A percentile compares a stretch with the other conserved stretches of the same genome.
These are phyloP conservation scores for Blastomyces emzantsi DNA, from an alignment of 2,329 filamentous ascomycete genomes.

Conservation along the genomic window DNA sequence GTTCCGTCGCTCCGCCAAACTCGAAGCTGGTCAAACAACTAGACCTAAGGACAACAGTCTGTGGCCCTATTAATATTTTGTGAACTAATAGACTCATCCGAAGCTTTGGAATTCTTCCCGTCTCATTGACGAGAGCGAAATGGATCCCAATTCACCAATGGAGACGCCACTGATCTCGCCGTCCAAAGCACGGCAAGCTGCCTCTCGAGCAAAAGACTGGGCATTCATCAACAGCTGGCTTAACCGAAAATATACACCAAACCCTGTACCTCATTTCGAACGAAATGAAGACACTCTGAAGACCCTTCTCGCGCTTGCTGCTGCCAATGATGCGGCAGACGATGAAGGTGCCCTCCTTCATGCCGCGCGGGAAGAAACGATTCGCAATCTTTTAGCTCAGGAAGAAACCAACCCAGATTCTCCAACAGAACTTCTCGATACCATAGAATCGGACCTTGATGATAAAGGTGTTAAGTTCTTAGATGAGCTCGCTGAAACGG, in stretches of 20 bases:
- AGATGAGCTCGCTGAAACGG: slow-evolving; percentile 48
- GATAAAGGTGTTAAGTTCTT: slow-evolving; percentile 48
- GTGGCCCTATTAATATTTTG: background rate
- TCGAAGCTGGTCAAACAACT: background rate
- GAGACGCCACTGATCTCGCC: slow-evolving; percentile 45
- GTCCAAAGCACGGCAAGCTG: slow-evolving; percentile 61
- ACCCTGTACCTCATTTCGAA: slow-evolving; percentile 64
- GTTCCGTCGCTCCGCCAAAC: background rate
- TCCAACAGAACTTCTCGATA: slow-evolving; percentile 41
- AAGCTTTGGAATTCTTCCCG: slow-evolving; percentile 8
- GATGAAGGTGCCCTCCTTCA: slow-evolving; percentile 32
- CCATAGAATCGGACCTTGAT: slow-evolving; percentile 47
- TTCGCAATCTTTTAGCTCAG: slow-evolving; percentile 25
- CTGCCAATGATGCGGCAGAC: slow-evolving; percentile 62
- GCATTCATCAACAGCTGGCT: slow-evolving; percentile 80
- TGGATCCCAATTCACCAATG: slow-evolving; percentile 4
- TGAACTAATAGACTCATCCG: background rate
- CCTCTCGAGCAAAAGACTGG: slow-evolving; percentile 84
- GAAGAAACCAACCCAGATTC: slow-evolving; percentile 23
- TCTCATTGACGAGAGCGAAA: slow-evolving; percentile 7
- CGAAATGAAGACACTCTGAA: slow-evolving; percentile 76
- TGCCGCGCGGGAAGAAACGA: slow-evolving; percentile 30
- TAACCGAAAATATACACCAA: slow-evolving; percentile 56
- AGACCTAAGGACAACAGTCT: background rate
- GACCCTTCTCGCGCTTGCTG: slow-evolving; percentile 62